Percentiles rank a stretch among this genome's conserved stretches.
These are phyloP conservation scores for Stachybotrys echinatus DNA, from an alignment of 2,329 filamentous ascomycete species.

Conservation along the genomic window DNA sequence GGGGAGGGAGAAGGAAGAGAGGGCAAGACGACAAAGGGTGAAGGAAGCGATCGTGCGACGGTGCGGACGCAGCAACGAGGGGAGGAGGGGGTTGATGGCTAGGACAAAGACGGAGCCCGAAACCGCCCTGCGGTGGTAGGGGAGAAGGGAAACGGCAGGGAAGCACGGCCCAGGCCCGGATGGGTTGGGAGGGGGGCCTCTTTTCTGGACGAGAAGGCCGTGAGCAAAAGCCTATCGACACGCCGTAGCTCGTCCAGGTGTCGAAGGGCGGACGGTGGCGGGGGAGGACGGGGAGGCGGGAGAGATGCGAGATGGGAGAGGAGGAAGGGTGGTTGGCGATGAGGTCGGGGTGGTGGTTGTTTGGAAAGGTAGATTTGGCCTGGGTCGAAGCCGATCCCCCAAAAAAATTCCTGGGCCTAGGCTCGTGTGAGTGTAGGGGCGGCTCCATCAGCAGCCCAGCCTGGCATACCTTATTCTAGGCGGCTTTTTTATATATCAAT, in stretches of 20 bases:
- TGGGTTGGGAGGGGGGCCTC: neutral
- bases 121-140: constrained; percentile 19
- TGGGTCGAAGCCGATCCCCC: neutral
- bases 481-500: too few species aligned
- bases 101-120: constrained; percentile 10
- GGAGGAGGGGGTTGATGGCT: constrained; percentile 8
- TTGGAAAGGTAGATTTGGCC: constrained; percentile 11
- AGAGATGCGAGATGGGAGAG: neutral
- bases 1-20: neutral
- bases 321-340: constrained; percentile 2
- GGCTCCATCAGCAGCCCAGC: neutral
- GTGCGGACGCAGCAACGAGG: constrained; percentile 6
- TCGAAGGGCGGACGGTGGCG: neutral
- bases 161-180: constrained; percentile 11
- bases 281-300: neutral
- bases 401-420: neutral
- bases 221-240: neutral
- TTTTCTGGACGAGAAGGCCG: neutral
- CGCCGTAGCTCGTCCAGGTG: neutral
- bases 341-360: constrained; percentile 23
- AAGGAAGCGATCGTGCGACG: constrained; percentile 1
- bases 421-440: neutral
- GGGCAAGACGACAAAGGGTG: neutral
- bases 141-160: constrained; percentile 4
- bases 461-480: too few species aligned